Percentiles rank a stretch among this genome's conserved stretches.
These are phyloP conservation scores for Dendrocalamus sinicus DNA, from an alignment of 176 grass and related monocot genomes.

Conservation along the genomic window DNA sequence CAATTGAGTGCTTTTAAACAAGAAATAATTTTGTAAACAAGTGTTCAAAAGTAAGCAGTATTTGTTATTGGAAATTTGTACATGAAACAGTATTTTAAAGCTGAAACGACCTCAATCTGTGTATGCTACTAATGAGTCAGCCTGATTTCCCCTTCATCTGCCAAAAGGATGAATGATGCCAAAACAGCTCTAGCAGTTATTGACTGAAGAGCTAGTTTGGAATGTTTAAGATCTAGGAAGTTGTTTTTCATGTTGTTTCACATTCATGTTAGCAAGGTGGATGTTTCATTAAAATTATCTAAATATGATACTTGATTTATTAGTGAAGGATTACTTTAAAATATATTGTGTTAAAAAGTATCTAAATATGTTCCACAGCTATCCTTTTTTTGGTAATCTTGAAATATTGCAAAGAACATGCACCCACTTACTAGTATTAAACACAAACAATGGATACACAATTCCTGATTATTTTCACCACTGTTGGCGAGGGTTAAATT, in stretches of 20 bases:
- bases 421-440: not conserved
- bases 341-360: not conserved
- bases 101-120: constrained; percentile 6
- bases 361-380: not conserved
- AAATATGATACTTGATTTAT: constrained; percentile 18
- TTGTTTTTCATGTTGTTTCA: not conserved
- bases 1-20: not conserved
- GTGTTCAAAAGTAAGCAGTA: constrained; percentile 16
- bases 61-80: constrained; percentile 24
- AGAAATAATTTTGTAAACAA: not conserved
- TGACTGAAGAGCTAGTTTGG: constrained; percentile 4
- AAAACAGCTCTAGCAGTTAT: constrained; percentile 22
- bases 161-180: not conserved
- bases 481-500: not conserved
- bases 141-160: not conserved
- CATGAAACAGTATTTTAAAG: constrained; percentile 14
- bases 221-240: constrained; percentile 1
- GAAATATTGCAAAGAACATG: constrained; percentile 11
- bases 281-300: constrained; percentile 7
- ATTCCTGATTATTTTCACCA: constrained; percentile 24
- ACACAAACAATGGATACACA: not conserved
- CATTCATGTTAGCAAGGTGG: constrained; percentile 2
- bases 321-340: constrained; percentile 31
- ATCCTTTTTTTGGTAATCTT: constrained; percentile 8
- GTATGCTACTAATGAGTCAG: not conserved